These are phyloP conservation scores for Penicillium goetzii DNA, from an alignment of 495 filamentous ascomycete species.

Conservation along the genomic window DNA sequence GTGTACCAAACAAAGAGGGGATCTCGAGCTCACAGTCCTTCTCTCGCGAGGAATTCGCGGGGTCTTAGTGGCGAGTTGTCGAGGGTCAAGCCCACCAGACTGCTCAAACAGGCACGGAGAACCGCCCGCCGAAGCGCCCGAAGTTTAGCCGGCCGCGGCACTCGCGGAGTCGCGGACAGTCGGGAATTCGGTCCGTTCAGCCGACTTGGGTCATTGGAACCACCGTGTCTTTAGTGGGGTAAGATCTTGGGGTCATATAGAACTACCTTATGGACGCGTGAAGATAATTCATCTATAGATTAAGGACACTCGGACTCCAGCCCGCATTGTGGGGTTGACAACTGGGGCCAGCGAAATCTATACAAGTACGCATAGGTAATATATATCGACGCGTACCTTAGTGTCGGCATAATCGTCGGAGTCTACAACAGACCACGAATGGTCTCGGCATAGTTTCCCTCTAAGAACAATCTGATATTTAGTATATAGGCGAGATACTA, in stretches of 20 bases:
- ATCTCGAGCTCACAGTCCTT: background rate
- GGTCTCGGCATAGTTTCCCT: background rate
- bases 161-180: constrained; percentile 1
- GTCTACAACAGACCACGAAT: background rate
- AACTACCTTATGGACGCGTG: too few relatives aligned
- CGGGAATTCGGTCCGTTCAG: constrained; percentile 4
- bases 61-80: constrained; percentile 2
- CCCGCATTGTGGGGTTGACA: background rate
- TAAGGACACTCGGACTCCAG: too few relatives aligned
- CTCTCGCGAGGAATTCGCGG: background rate
- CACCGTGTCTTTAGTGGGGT: background rate
- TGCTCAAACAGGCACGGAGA: constrained; percentile 30
- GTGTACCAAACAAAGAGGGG: constrained; percentile 1
- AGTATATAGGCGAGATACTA: background rate
- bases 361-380: background rate
- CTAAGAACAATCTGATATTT: background rate
- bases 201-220: background rate
- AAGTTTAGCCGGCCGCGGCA: constrained; percentile 30
- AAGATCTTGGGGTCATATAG: background rate
- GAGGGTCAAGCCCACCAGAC: background rate
- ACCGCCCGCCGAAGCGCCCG: constrained; percentile 24
- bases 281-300: background rate
- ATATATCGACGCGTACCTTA: background rate
- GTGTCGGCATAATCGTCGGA: too few relatives aligned
- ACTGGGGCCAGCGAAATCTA: background rate